These are phyloP conservation scores for Zymoseptoria ardabiliae DNA, from an alignment of 2,329 filamentous ascomycete species.

Conservation along the genomic window DNA sequence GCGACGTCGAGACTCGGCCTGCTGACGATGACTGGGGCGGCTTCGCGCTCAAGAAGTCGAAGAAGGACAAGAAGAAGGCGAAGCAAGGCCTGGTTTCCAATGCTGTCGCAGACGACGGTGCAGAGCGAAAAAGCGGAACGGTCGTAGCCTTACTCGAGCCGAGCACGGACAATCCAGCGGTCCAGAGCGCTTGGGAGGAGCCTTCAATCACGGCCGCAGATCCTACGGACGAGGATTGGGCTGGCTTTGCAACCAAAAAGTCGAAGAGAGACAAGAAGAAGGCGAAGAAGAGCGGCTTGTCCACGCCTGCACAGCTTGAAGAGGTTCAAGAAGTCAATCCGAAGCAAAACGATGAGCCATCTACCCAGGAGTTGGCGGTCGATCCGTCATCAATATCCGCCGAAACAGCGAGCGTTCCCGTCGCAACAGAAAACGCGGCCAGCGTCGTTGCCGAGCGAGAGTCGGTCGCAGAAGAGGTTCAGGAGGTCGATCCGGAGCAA, in stretches of 20 bases:
- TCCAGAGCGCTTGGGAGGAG: neutral
- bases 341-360: neutral
- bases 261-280: conserved; percentile 41
- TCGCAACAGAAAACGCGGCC: too few species aligned
- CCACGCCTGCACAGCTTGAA: conserved; percentile 5
- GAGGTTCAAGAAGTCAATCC: neutral
- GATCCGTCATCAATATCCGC: too few species aligned
- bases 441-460: too few species aligned
- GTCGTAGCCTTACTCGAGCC: neutral
- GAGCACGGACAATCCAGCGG: neutral
- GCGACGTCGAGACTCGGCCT: neutral
- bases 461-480: neutral
- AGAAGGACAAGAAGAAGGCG: conserved; percentile 28
- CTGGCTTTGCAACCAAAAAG: conserved; percentile 22
- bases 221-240: conserved; percentile 14
- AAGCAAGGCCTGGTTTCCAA: conserved; percentile 5
- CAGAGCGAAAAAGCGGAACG: neutral
- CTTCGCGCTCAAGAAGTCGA: conserved; percentile 18
- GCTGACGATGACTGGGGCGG: conserved; percentile 2
- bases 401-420: too few species aligned
- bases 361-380: neutral
- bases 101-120: neutral
- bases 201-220: conserved; percentile 5
- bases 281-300: conserved; percentile 19
- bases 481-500: neutral